Base-by-base conservation (phyloP, 495 filamentous ascomycete genomes). In the Saxispiralis lemnorum region DNA sequence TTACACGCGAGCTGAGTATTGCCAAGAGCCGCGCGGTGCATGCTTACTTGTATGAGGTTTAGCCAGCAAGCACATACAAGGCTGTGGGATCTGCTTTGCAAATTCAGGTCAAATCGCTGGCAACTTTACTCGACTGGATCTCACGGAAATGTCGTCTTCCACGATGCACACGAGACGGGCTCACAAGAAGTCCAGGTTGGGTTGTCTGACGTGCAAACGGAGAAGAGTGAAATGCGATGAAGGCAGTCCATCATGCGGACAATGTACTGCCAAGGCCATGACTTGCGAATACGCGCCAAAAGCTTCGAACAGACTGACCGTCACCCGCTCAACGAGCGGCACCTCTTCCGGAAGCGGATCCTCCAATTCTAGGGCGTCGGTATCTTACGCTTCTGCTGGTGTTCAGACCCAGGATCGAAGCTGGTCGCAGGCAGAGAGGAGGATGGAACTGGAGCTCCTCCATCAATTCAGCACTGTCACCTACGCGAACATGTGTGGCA, bases 171-270 rank as follows among this genome's bases (percentile, higher is more conserved):
- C 24, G 24, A 28, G 24, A 28, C 36, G 38, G 7, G 13, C 38
- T 1, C 38, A 41, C 28, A 24, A 21, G 20, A 41, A 41, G 14
- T 41, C 38, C 17, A 2, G 38, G 6, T 9, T 21, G 11, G 38
- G 38, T 2, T 41, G 38, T 17, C 7, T 20, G 20, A 41, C 38
- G 7, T 41, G 38, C 13, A 41, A 41, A 16, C 17, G 24, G 13
- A 11, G 38, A 31, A 11, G 38, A 17, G 38, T 41, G 38, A 41
- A 41, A 31, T 41, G 38, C 38, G 38, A 41, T 13, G 38, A 41
- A 21, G 28, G 9, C 16, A 21, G 18, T 13, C 12, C 20, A 14
- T 21, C 38, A 24, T 41, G 38, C 38, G 38, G 38, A 28, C 38
- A 18, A 24, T 41, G 38, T 31, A 21, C 19, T 2, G 11, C 20